phyloP scores from a whole-genome alignment of 2,329 filamentous ascomycete genomes.

The Phoma sp. region DNA sequence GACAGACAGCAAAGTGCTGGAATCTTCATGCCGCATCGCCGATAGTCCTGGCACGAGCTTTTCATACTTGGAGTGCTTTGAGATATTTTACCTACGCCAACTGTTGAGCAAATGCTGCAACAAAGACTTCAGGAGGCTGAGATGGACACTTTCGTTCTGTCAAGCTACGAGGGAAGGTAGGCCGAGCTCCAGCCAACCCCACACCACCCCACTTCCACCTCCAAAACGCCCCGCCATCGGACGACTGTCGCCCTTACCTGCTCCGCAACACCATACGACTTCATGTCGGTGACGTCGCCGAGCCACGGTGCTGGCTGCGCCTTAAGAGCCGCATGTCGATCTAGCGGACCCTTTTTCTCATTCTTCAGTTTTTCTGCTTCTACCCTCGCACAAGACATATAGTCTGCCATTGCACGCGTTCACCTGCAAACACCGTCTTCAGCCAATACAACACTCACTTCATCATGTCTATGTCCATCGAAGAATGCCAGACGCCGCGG shows the following conservation, averaged over 20 bases:
- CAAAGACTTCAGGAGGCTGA: too few species aligned
- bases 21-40: too few species aligned
- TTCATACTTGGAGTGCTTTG: too few species aligned
- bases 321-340: conserved; percentile 5
- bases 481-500: conserved; percentile 34
- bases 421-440: conserved; percentile 5
- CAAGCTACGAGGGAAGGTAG: conserved; percentile 14
- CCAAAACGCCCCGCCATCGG: conserved; percentile 19
- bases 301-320: conserved; percentile 8
- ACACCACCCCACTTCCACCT: conserved; percentile 12
- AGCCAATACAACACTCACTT: too few species aligned
- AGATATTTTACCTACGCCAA: too few species aligned
- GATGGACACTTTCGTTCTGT: too few species aligned
- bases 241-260: conserved; percentile 26
- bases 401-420: not conserved
- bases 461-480: conserved; percentile 45
- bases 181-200: conserved; percentile 16
- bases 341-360: not conserved
- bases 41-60: too few species aligned
- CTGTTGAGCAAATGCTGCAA: too few species aligned
- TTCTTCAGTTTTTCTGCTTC: not conserved
- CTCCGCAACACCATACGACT: conserved; percentile 29
- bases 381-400: not conserved
- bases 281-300: conserved; percentile 22
- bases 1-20: too few species aligned